Percentiles rank a stretch among this genome's conserved stretches.
Conservation (phyloP, 495 filamentous ascomycete genomes). For the Penicillium salamii region DNA sequence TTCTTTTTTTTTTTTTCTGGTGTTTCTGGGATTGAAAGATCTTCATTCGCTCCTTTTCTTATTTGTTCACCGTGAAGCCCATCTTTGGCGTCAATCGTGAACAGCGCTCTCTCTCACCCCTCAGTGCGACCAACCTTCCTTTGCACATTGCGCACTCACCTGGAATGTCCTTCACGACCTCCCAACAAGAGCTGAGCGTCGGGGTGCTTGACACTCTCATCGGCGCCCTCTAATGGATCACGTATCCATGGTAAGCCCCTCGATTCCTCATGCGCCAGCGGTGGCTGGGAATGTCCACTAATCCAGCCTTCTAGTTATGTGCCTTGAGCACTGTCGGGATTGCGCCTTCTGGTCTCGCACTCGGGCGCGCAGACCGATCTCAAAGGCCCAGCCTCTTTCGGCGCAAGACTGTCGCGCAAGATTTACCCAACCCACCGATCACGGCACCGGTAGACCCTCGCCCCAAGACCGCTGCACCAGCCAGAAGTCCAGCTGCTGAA, state of each 20-base stretch:
- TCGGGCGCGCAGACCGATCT: slow-evolving; percentile 54
- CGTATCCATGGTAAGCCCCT: slow-evolving; percentile 43
- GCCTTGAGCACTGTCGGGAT: slow-evolving; percentile 67
- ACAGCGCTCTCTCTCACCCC: too few species aligned
- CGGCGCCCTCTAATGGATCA: slow-evolving; percentile 44
- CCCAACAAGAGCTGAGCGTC: slow-evolving; percentile 39
- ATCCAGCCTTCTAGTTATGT: slow-evolving; percentile 53
- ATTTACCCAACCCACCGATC: slow-evolving; percentile 12
- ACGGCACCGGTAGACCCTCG: slow-evolving; percentile 21
- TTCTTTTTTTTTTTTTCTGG: slow-evolving; percentile 14
- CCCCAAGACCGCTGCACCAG: slow-evolving; percentile 23
- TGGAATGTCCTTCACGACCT: slow-evolving; percentile 38
- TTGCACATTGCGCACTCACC: slow-evolving; percentile 31
- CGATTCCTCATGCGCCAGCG: too few species aligned
- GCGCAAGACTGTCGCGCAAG: slow-evolving; percentile 28
- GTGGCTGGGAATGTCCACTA: slow-evolving; percentile 3
- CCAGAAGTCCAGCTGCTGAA: slow-evolving; percentile 13
- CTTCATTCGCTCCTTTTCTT: slow-evolving; percentile 13
- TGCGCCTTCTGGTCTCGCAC: slow-evolving; percentile 61
- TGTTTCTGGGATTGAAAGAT: slow-evolving; percentile 5
- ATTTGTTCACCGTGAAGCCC: too few species aligned
- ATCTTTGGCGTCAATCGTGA: too few species aligned
- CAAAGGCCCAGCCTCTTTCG: slow-evolving; percentile 25
- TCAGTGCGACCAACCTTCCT: neutral
- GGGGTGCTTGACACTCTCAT: slow-evolving; percentile 34